phyloP scores from a whole-genome alignment of 352 stramenopile genomes.

The Pythium sp. region DNA sequence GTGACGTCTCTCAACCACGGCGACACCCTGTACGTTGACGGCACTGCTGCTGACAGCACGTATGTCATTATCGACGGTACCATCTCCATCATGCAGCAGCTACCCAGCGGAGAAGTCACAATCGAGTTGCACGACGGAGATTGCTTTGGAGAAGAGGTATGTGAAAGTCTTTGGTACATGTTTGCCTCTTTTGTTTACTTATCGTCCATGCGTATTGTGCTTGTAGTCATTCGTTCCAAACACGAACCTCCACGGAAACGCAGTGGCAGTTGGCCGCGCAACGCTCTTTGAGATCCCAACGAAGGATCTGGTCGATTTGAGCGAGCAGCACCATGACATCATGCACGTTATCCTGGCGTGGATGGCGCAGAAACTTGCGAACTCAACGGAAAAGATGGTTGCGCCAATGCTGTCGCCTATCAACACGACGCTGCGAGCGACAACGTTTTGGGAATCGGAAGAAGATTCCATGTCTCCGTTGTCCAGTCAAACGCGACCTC shows the following conservation, averaged over 20 bases:
- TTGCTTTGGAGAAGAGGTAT: constrained; percentile 81
- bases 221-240: constrained; percentile 68
- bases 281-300: constrained; percentile 77
- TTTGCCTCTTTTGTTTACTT: constrained; percentile 1
- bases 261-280: constrained; percentile 43
- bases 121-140: constrained; percentile 64
- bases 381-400: constrained; percentile 67
- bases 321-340: constrained; percentile 76
- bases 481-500: constrained; percentile 11
- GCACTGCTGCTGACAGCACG: constrained; percentile 39
- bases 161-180: constrained; percentile 14
- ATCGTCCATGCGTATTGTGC: neutral
- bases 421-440: neutral
- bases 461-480: constrained; percentile 24
- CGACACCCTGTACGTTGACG: constrained; percentile 53
- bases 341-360: constrained; percentile 83
- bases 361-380: constrained; percentile 68
- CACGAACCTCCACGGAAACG: constrained; percentile 41
- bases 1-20: constrained; percentile 57
- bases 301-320: constrained; percentile 75
- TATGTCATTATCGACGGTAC: constrained; percentile 77
- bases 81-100: constrained; percentile 39
- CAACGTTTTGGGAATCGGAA: constrained; percentile 35
- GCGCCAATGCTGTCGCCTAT: constrained; percentile 50
- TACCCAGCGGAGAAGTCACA: constrained; percentile 18